Evolutionary conservation across 257 asterid genomes (phyloP).

Genomic region (Rauvolfia tetraphylla): DNA sequence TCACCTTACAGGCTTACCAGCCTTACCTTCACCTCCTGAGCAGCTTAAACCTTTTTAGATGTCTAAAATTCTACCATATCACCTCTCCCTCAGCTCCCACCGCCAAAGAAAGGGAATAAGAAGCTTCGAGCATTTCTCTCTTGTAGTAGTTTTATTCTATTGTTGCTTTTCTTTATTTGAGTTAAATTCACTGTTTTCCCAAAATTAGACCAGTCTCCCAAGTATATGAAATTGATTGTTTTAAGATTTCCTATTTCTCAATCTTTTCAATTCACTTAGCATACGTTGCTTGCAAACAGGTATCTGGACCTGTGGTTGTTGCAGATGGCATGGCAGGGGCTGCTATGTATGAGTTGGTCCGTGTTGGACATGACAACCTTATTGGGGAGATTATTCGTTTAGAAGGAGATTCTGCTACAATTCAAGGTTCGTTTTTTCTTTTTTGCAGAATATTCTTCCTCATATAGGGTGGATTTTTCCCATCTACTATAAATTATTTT

Average conservation of each 20-base stretch:
- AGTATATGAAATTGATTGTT: not conserved
- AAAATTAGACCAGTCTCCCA: not conserved
- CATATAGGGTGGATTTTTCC: not conserved
- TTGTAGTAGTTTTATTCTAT: not conserved
- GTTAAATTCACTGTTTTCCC: not conserved
- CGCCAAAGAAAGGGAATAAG: no score
- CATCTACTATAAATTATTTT: not conserved
- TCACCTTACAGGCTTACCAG: not conserved
- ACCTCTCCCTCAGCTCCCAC: not conserved
- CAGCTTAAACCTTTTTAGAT: not conserved
- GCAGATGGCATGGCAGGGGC: conserved; percentile 99
- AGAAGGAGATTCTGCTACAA: conserved; percentile 99
- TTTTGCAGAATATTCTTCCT: not conserved
- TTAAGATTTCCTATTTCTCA: not conserved
- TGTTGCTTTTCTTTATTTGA: not conserved
- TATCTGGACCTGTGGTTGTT: conserved; percentile 96
- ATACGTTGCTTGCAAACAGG: conserved; percentile 34
- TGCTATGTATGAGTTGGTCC: conserved; percentile 98
- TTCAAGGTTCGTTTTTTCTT: conserved; percentile 58
- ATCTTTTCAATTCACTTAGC: not conserved
- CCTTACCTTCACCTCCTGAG: not conserved
- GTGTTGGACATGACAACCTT: conserved; percentile 96
- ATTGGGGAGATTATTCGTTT: conserved; percentile 96
- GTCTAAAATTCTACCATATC: no score
- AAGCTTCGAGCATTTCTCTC: not conserved